These are phyloP conservation scores for Penicillium tannophilum DNA, from an alignment of 495 filamentous ascomycete genomes.

Conservation along the genomic window DNA sequence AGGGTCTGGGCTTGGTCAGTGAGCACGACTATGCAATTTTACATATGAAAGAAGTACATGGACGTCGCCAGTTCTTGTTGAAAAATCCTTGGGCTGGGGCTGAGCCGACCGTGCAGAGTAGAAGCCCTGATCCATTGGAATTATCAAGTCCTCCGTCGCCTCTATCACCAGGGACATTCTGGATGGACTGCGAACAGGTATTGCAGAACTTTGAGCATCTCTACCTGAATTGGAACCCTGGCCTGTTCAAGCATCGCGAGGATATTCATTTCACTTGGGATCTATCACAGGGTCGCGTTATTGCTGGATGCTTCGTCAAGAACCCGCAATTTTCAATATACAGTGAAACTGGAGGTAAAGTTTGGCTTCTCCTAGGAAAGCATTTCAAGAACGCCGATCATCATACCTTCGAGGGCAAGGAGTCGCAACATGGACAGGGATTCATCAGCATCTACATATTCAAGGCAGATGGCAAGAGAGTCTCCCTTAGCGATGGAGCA, in stretches of 20 bases:
- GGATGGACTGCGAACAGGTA: constrained; percentile 85
- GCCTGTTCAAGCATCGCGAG: constrained; percentile 75
- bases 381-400: constrained; percentile 64
- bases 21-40: constrained; percentile 95
- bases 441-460: constrained; percentile 90
- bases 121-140: constrained; percentile 12
- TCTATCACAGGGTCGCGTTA: constrained; percentile 57
- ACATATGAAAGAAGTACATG: constrained; percentile 68
- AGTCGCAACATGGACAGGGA: constrained; percentile 52
- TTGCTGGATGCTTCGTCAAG: constrained; percentile 64
- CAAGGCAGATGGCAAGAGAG: constrained; percentile 66
- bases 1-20: constrained; percentile 75
- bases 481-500: constrained; percentile 69
- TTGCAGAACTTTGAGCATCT: constrained; percentile 90
- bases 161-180: constrained; percentile 73
- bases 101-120: constrained; percentile 25
- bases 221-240: constrained; percentile 97
- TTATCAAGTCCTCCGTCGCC: constrained; percentile 17
- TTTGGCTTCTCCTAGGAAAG: constrained; percentile 84
- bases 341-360: constrained; percentile 55
- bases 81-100: constrained; percentile 97
- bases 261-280: constrained; percentile 93
- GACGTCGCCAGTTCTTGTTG: constrained; percentile 69
- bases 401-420: constrained; percentile 19
- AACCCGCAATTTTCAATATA: constrained; percentile 83